A percentile compares a stretch with the other conserved stretches of the same genome.
These are phyloP conservation scores for Perkinsus marinus DNA, from an alignment of 169 alveolate genomes.

Conservation along the genomic window DNA sequence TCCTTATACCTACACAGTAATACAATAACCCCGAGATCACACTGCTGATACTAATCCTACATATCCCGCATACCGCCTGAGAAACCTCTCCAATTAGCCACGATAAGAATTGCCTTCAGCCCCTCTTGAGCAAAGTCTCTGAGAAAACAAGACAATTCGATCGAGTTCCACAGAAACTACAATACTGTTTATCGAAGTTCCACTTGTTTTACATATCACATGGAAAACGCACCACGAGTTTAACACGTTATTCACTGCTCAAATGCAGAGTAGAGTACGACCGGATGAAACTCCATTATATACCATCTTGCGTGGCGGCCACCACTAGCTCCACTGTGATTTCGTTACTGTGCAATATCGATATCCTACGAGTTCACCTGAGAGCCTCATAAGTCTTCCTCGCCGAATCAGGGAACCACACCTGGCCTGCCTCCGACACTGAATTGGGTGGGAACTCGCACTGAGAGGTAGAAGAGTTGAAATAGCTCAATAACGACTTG, in stretches of 20 bases:
- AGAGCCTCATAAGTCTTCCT: constrained; percentile 24
- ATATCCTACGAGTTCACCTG: not conserved
- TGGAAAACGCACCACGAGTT: too few relatives aligned
- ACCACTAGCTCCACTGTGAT: too few relatives aligned
- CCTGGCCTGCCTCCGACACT: constrained; percentile 17
- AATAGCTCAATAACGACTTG: constrained; percentile 5
- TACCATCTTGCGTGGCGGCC: too few relatives aligned
- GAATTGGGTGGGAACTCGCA: constrained; percentile 16
- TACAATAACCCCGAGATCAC: not conserved
- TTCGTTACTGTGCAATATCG: too few relatives aligned
- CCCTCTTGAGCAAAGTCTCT: constrained; percentile 18
- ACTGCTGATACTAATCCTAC: not conserved
- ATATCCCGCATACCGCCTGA: constrained; percentile 27
- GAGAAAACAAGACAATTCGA: not conserved
- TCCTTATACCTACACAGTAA: not conserved
- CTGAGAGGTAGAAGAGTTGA: constrained; percentile 14
- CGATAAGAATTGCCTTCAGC: constrained; percentile 7
- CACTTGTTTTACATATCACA: too few relatives aligned
- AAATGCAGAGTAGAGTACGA: too few relatives aligned
- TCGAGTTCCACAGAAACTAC: too few relatives aligned
- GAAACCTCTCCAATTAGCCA: constrained; percentile 27
- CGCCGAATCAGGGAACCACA: constrained; percentile 33
- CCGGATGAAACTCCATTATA: too few relatives aligned
- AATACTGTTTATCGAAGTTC: too few relatives aligned
- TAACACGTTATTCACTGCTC: too few relatives aligned